phyloP scores from a whole-genome alignment of 2,329 filamentous ascomycete genomes.

The Talaromyces sp. region DNA sequence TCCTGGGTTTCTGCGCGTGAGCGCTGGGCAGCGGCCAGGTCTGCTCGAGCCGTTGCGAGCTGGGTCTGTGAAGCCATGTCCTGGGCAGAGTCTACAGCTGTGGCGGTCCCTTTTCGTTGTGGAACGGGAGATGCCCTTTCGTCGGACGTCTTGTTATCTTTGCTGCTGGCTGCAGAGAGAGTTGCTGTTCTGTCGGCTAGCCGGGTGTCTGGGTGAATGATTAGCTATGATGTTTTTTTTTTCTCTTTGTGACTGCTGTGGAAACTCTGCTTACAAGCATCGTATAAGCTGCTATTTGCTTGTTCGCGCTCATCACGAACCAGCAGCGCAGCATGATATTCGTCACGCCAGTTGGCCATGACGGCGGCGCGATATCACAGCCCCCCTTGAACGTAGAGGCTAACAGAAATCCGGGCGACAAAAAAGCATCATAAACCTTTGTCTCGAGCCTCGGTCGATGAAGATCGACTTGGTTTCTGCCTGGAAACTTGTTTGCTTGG shows the following conservation, averaged over 20 bases:
- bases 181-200: slow-evolving; percentile 61
- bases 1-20: slow-evolving; percentile 64
- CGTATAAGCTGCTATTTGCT: slow-evolving; percentile 62
- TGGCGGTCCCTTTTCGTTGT: neutral
- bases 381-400: neutral
- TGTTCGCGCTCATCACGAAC: slow-evolving; percentile 66
- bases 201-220: slow-evolving; percentile 49
- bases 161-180: slow-evolving; percentile 34
- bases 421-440: neutral
- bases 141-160: slow-evolving; percentile 17
- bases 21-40: slow-evolving; percentile 72
- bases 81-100: neutral
- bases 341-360: slow-evolving; percentile 71
- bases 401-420: neutral
- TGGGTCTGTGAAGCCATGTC: slow-evolving; percentile 17
- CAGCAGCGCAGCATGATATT: slow-evolving; percentile 71
- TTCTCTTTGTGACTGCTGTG: neutral
- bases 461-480: neutral
- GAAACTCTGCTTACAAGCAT: slow-evolving; percentile 58
- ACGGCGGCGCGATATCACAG: slow-evolving; percentile 7
- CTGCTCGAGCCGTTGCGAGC: slow-evolving; percentile 47
- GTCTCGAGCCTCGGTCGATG: neutral
- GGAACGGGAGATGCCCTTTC: slow-evolving; percentile 19
- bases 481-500: neutral
- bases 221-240: slow-evolving; percentile 10